Evolutionary conservation across 108 stramenopile genomes (phyloP), one percentile per base, ranked within the genome.

Genomic region (Skeletonema tropicum): DNA sequence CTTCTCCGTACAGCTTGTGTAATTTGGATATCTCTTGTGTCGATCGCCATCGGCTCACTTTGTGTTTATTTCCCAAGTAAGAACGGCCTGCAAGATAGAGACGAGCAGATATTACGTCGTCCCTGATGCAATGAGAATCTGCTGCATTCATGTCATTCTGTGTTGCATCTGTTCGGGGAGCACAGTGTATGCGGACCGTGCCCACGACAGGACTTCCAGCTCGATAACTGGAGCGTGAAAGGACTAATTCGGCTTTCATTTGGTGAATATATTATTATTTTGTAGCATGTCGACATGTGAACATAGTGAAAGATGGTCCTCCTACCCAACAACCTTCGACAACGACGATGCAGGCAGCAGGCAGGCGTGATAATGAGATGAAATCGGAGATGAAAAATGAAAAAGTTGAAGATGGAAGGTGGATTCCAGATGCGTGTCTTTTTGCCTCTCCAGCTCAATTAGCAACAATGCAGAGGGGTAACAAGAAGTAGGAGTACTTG

Each of bases 201-300:
- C 80, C 80, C 13, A 77, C 75, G 6, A 82, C 76, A 25, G 67
- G 66, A 32, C 46, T 73, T 46, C 81, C 81, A 58, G 77, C 65
- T 30, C 65, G 65, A 59, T 82, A 82, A 48, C 65, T 74, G 0
- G 71, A 57, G 2, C 77, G 76, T 12, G 81, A 82, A 38, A 82
- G 81, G 57, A 72, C 25, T 4, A 79, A 60, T 39, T 72, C 78
- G 29, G 70, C 41, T n/a, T 68, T 57, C 76, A 71, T 70, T 17
- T 29, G 26, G 26, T 29, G 26, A 29, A 1, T 29, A 29, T 29
- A 29, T 29, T n/a, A n/a, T n/a, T n/a, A n/a, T n/a, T n/a, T n/a
- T n/a, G n/a, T n/a, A n/a, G n/a, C n/a, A n/a, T n/a, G n/a, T n/a
- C n/a, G n/a, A 29, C 26, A 29, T 29, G 26, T 1, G 26, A 29